These are phyloP conservation scores for Ganoderma meredithae DNA, from an alignment of 1,284 basidiomycete species.

Conservation along the genomic window DNA sequence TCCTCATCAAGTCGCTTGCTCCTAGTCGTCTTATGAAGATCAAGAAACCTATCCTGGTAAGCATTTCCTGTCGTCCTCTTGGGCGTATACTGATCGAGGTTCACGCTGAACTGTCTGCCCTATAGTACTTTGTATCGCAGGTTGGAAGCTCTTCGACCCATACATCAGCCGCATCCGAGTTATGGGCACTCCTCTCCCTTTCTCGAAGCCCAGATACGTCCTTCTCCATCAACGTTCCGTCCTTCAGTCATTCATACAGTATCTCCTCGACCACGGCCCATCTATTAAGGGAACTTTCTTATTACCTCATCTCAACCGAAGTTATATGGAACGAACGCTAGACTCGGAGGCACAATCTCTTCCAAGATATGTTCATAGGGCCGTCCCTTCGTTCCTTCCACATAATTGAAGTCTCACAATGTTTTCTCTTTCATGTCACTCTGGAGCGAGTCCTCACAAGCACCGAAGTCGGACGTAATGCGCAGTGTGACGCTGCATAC, in stretches of 20 bases:
- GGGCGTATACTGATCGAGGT: too few relatives aligned
- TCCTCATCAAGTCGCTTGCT: not conserved
- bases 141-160: slow-evolving; percentile 1
- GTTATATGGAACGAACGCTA: too few relatives aligned
- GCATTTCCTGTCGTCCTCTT: not conserved
- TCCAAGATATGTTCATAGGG: too few relatives aligned
- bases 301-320: too few relatives aligned
- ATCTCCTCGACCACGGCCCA: not conserved
- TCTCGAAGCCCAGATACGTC: not conserved
- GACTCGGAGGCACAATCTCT: too few relatives aligned
- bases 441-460: too few relatives aligned
- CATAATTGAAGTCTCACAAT: too few relatives aligned
- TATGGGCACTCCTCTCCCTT: slow-evolving; percentile 3
- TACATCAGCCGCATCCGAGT: slow-evolving; percentile 3
- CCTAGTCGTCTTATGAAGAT: not conserved
- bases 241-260: not conserved
- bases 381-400: too few relatives aligned
- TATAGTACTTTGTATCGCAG: not conserved
- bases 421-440: too few relatives aligned
- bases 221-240: not conserved
- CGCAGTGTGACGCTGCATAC: too few relatives aligned
- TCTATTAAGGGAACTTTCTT: not conserved
- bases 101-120: not conserved
- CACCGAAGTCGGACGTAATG: too few relatives aligned
- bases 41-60: not conserved